Conservation (phyloP, 2,329 filamentous ascomycete genomes). For the Basipetospora chlamydospora region DNA sequence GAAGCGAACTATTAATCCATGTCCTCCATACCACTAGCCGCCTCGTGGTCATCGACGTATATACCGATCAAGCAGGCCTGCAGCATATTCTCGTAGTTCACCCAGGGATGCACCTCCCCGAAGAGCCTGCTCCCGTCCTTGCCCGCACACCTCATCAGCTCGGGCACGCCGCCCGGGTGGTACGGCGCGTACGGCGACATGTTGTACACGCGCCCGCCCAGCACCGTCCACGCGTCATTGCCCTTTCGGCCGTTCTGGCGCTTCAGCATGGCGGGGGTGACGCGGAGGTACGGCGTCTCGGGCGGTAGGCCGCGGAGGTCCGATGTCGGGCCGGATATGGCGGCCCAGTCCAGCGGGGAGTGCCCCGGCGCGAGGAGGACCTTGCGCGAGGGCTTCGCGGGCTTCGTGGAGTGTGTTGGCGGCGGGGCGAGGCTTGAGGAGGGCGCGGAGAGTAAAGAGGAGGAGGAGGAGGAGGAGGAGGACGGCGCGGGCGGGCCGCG, state of each 20-base stretch:
- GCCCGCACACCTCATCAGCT: slow-evolving; percentile 50
- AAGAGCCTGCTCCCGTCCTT: slow-evolving; percentile 49
- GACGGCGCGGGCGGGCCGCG: slow-evolving; percentile 26
- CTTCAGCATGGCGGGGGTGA: slow-evolving; percentile 71
- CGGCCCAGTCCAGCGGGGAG: slow-evolving; percentile 92
- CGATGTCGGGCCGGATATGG: slow-evolving; percentile 47
- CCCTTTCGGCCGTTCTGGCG: slow-evolving; percentile 69
- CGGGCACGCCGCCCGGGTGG: slow-evolving; percentile 74
- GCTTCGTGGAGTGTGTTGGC: slow-evolving; percentile 35
- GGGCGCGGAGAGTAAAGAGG: slow-evolving; percentile 8
- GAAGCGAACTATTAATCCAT: too few species aligned
- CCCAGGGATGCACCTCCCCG: slow-evolving; percentile 55
- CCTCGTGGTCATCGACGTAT: slow-evolving; percentile 41
- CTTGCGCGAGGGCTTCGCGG: slow-evolving; percentile 47
- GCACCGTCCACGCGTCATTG: slow-evolving; percentile 77
- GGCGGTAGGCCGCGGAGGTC: slow-evolving; percentile 52
- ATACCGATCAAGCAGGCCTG: slow-evolving; percentile 48
- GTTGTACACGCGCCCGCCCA: slow-evolving; percentile 88
- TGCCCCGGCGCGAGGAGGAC: slow-evolving; percentile 79
- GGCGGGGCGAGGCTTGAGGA: slow-evolving; percentile 36
- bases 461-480: slow-evolving; percentile 18
- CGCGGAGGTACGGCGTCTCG: slow-evolving; percentile 45
- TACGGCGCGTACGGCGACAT: slow-evolving; percentile 79
- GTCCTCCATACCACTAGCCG: slow-evolving; percentile 36
- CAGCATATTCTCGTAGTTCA: slow-evolving; percentile 59